Evolutionary conservation across 116 monocot species (phyloP).

Genomic region (Zostera marina): DNA sequence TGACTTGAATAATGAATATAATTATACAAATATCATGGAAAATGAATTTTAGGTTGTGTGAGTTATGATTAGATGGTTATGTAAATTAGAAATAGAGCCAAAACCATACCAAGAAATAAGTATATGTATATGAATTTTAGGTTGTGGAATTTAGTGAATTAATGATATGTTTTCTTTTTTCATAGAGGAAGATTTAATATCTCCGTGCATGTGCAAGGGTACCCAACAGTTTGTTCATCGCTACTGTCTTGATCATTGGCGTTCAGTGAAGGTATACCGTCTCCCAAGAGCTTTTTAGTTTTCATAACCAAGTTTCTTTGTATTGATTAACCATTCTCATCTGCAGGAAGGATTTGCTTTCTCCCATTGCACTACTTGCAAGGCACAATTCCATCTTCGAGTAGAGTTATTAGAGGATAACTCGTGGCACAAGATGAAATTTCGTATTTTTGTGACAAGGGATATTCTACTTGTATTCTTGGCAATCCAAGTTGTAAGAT

Average conservation of each 20-base stretch:
- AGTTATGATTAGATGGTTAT: too few species aligned
- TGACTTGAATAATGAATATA: too few species aligned
- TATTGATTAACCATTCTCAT: neutral
- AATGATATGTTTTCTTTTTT: neutral
- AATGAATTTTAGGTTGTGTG: too few species aligned
- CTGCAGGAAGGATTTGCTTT: constrained; percentile 97
- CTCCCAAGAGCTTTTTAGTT: neutral
- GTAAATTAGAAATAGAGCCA: too few species aligned
- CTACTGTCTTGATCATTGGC: constrained; percentile 91
- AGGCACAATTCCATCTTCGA: constrained; percentile 85
- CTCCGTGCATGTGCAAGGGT: constrained; percentile 94
- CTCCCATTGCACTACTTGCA: constrained; percentile 97
- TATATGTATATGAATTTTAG: neutral
- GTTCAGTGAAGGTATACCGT: constrained; percentile 51
- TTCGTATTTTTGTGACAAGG: constrained; percentile 78
- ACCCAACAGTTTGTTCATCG: constrained; percentile 95
- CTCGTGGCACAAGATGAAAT: constrained; percentile 68
- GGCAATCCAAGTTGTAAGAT: constrained; percentile 77
- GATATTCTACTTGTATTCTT: constrained; percentile 89
- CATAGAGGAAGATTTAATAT: constrained; percentile 69
- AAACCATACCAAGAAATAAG: neutral
- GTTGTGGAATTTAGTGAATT: neutral
- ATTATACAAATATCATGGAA: too few species aligned
- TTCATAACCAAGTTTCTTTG: neutral
- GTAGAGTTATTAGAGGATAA: constrained; percentile 61